phyloP scores from a whole-genome alignment of 164 flowering plant genomes.

The Litsea cubeba region DNA sequence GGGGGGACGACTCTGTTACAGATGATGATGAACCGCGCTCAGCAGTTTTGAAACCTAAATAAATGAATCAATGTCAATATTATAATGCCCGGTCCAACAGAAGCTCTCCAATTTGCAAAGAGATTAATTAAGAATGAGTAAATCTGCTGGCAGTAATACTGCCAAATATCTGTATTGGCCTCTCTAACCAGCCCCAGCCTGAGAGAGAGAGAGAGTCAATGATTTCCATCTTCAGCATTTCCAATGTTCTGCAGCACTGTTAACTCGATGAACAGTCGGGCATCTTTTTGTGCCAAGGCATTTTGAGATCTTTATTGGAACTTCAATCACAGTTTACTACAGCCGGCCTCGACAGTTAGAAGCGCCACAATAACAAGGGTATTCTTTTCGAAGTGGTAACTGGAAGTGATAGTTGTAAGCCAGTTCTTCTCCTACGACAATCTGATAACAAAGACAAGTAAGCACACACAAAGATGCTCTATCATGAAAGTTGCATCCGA shows the following conservation, averaged over 20 bases:
- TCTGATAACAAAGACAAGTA: slow-evolving; percentile 41
- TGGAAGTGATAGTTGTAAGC: slow-evolving; percentile 53
- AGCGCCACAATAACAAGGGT: slow-evolving; percentile 65
- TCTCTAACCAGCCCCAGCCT: slow-evolving; percentile 1
- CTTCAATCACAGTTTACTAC: slow-evolving; percentile 17
- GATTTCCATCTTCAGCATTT: neutral
- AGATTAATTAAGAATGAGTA: neutral
- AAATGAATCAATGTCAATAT: neutral
- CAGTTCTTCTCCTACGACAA: slow-evolving; percentile 75
- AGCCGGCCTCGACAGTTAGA: slow-evolving; percentile 69
- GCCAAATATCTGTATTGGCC: neutral
- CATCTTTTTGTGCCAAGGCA: neutral
- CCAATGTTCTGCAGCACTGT: neutral
- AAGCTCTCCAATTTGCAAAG: neutral
- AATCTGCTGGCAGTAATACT: neutral
- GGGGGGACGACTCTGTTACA: neutral
- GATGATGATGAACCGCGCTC: neutral
- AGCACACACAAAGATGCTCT: neutral
- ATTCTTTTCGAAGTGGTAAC: slow-evolving; percentile 46
- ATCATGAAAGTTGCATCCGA: neutral
- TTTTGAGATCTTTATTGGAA: neutral
- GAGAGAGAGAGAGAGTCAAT: neutral
- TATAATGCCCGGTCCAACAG: neutral
- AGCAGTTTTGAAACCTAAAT: neutral
- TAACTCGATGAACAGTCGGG: neutral